These are phyloP conservation scores for Linnemannia hyalina DNA, from an alignment of 192 early-diverging fungal species.

Conservation along the genomic window DNA sequence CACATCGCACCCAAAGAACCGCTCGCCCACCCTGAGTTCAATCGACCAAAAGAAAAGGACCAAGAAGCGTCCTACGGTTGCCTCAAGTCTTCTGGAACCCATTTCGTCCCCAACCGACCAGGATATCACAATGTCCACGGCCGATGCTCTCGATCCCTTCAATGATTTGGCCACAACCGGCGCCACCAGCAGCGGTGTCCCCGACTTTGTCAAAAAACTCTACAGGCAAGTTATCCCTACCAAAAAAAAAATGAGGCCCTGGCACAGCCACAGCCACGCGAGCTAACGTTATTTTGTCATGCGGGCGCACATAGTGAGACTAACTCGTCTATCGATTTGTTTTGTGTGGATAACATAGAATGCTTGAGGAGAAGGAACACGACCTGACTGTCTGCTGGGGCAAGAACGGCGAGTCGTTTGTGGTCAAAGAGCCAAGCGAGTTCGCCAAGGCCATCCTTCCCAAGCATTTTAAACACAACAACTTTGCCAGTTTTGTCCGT, in stretches of 20 bases:
- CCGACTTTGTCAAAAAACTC: conserved; percentile 76
- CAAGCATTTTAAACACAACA: conserved; percentile 70
- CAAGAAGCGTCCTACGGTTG: conserved; percentile 48
- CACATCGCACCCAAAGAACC: background rate
- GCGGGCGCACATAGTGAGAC: background rate
- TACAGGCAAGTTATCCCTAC: conserved; percentile 56
- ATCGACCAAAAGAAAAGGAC: conserved; percentile 30
- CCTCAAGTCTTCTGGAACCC: conserved; percentile 26
- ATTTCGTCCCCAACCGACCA: background rate
- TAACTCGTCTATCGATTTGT: background rate
- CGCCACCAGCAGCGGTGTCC: conserved; percentile 54
- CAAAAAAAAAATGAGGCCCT: background rate
- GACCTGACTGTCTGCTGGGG: conserved; percentile 75
- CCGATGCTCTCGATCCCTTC: conserved; percentile 7
- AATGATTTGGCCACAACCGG: background rate
- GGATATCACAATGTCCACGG: conserved; percentile 12
- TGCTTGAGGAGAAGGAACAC: conserved; percentile 78
- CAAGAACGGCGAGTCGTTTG: conserved; percentile 71
- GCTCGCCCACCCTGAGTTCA: conserved; percentile 44
- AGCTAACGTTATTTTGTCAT: conserved; percentile 7
- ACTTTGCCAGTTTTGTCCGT: conserved; percentile 65
- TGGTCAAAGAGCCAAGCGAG: conserved; percentile 76
- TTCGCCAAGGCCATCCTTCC: conserved; percentile 68
- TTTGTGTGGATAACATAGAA: conserved; percentile 53
- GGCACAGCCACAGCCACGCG: conserved; percentile 10